A percentile compares a stretch with the other conserved stretches of the same genome.
Conservation (phyloP, 352 stramenopile genomes). For the Globisporangium yorkense region DNA sequence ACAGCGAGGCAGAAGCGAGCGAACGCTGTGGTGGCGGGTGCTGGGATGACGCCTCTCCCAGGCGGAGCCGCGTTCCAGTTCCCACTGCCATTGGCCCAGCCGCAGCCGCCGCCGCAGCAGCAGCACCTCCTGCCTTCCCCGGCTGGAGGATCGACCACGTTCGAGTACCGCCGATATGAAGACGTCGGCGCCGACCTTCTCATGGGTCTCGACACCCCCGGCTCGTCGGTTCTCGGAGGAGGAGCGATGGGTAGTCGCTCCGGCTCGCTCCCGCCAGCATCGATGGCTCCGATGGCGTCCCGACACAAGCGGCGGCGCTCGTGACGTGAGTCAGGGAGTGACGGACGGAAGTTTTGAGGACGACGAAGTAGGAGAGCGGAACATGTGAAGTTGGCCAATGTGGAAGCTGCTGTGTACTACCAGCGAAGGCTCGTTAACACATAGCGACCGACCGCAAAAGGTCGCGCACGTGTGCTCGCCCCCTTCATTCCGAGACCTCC, state of each 20-base stretch:
- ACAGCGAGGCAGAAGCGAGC: not conserved
- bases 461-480: too few species aligned
- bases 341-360: too few species aligned
- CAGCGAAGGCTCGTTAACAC: too few species aligned
- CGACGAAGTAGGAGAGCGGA: too few species aligned
- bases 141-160: not conserved
- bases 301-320: conserved; percentile 1
- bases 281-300: not conserved
- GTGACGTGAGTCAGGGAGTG: not conserved
- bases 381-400: too few species aligned
- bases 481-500: too few species aligned
- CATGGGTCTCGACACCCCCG: conserved; percentile 3
- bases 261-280: not conserved
- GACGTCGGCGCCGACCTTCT: conserved; percentile 2
- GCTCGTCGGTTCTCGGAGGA: not conserved
- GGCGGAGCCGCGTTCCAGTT: not conserved
- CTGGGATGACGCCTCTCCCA: too few species aligned
- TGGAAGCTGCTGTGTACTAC: too few species aligned
- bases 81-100: not conserved
- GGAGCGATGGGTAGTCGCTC: not conserved
- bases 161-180: conserved; percentile 3
- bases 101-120: not conserved
- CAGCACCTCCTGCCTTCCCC: not conserved
- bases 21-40: not conserved
- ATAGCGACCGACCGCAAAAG: too few species aligned